A percentile compares a stretch with the other conserved stretches of the same genome.
phyloP scores from a whole-genome alignment of 2,329 filamentous ascomycete species.

The Nannizzia gypsea region DNA sequence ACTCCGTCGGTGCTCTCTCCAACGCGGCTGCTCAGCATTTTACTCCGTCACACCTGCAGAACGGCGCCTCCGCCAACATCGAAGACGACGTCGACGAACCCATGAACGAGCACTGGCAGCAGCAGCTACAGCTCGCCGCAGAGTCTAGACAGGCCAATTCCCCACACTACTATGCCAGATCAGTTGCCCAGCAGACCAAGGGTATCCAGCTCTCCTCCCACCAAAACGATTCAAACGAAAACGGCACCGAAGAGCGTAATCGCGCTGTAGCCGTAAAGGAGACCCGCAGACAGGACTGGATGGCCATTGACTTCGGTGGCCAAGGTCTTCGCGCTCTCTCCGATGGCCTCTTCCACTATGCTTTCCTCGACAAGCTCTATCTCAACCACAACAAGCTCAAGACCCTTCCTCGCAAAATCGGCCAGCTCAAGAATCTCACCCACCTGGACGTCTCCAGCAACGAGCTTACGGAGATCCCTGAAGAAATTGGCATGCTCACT shows the following conservation, averaged over 20 bases:
- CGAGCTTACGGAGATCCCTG: slow-evolving; percentile 65
- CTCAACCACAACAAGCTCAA: slow-evolving; percentile 86
- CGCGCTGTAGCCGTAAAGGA: slow-evolving; percentile 51
- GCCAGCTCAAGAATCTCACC: slow-evolving; percentile 66
- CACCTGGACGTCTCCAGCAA: slow-evolving; percentile 85
- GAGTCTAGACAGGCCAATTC: slow-evolving; percentile 58
- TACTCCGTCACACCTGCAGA: slow-evolving; percentile 47
- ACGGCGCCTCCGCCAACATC: slow-evolving; percentile 45
- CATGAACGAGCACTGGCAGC: slow-evolving; percentile 67
- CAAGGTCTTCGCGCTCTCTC: slow-evolving; percentile 81
- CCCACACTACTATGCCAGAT: slow-evolving; percentile 56
- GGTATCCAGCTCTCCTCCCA: slow-evolving; percentile 37
- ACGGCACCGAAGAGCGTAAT: slow-evolving; percentile 47
- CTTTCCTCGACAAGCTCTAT: slow-evolving; percentile 82
- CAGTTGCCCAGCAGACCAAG: slow-evolving; percentile 37
- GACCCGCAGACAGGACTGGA: slow-evolving; percentile 63
- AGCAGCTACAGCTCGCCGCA: slow-evolving; percentile 71
- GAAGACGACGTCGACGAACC: slow-evolving; percentile 47
- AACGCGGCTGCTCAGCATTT: slow-evolving; percentile 44
- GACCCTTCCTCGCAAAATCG: slow-evolving; percentile 66
- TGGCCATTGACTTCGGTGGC: slow-evolving; percentile 88
- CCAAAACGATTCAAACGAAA: slow-evolving; percentile 39
- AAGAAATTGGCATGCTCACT: slow-evolving; percentile 93
- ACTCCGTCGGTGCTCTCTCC: slow-evolving; percentile 33
- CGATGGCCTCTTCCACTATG: slow-evolving; percentile 69